Evolutionary conservation across 2,329 filamentous ascomycete species (phyloP).

Genomic region (Metarhizium brunneum): DNA sequence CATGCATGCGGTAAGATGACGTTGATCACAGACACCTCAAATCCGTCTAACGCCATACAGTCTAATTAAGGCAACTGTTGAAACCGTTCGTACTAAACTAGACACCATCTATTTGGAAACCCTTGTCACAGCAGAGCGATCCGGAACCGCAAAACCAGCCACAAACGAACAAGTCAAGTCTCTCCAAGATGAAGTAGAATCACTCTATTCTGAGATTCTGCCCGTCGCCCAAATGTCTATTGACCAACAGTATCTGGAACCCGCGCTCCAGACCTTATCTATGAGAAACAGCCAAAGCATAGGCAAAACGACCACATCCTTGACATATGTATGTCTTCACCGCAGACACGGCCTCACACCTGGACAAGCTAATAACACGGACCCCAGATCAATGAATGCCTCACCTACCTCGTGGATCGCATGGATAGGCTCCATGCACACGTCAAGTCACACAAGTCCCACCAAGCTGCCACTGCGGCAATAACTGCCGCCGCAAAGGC

Average conservation of each 20-base stretch:
- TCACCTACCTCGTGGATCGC: slow-evolving; percentile 41
- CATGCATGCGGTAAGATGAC: slow-evolving; percentile 38
- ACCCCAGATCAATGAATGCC: slow-evolving; percentile 39
- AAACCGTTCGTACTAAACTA: slow-evolving; percentile 42
- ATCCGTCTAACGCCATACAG: slow-evolving; percentile 18
- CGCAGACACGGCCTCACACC: background rate
- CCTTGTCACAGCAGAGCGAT: slow-evolving; percentile 21
- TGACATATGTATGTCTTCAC: slow-evolving; percentile 38
- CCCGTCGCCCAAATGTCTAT: slow-evolving; percentile 63
- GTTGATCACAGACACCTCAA: background rate
- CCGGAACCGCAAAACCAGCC: slow-evolving; percentile 16
- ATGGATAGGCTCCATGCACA: slow-evolving; percentile 31
- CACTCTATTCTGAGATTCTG: slow-evolving; percentile 58
- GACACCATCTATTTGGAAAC: slow-evolving; percentile 47
- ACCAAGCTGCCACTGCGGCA: slow-evolving; percentile 29
- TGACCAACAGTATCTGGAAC: slow-evolving; percentile 57
- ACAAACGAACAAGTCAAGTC: slow-evolving; percentile 34
- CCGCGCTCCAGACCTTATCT: slow-evolving; percentile 40
- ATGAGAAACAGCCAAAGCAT: slow-evolving; percentile 33
- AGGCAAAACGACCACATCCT: slow-evolving; percentile 34
- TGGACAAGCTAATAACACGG: background rate
- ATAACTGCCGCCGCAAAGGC: slow-evolving; percentile 33
- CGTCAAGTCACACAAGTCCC: slow-evolving; percentile 35
- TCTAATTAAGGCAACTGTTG: slow-evolving; percentile 47
- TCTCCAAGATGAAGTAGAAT: slow-evolving; percentile 57